These are phyloP conservation scores for Chaetomidium leptoderma DNA, from an alignment of 495 filamentous ascomycete genomes.

Conservation along the genomic window DNA sequence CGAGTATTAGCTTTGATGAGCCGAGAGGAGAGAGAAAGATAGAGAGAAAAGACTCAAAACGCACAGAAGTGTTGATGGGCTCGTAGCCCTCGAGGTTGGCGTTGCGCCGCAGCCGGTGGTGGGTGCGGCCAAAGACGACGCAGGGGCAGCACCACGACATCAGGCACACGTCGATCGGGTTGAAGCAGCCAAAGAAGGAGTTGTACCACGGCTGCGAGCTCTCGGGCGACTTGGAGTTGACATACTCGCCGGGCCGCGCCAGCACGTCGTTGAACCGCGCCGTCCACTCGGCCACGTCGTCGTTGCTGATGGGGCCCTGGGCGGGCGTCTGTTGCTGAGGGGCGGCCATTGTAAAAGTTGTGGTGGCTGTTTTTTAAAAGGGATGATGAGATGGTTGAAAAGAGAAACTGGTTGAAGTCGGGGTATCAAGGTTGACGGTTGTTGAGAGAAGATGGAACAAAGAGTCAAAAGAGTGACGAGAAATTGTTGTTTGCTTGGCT, in stretches of 20 bases:
- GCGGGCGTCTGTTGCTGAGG: constrained; percentile 9
- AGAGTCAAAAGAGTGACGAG: constrained; percentile 7
- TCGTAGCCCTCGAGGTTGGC: constrained; percentile 39
- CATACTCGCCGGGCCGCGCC: constrained; percentile 27
- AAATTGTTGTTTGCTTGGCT: background rate
- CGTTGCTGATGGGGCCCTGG: constrained; percentile 24
- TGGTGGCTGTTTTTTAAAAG: background rate
- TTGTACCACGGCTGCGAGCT: constrained; percentile 29
- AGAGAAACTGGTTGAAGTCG: background rate
- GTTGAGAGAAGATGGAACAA: background rate
- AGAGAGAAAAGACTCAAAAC: too few species aligned
- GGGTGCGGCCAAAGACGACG: constrained; percentile 45
- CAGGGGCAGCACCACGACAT: constrained; percentile 43
- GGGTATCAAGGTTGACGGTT: constrained; percentile 3
- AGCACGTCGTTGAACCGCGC: constrained; percentile 32
- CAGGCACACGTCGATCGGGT: constrained; percentile 36
- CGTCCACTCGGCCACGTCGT: constrained; percentile 35
- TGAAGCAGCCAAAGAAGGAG: constrained; percentile 38
- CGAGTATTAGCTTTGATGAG: too few species aligned
- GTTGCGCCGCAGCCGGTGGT: constrained; percentile 41
- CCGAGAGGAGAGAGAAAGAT: background rate
- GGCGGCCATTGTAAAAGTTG: constrained; percentile 7
- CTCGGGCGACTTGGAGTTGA: constrained; percentile 32
- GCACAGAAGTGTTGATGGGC: constrained; percentile 42
- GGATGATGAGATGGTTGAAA: too few species aligned